Evolutionary conservation across 495 filamentous ascomycete species (phyloP).

Genomic region (Lophiostoma macrostomum): DNA sequence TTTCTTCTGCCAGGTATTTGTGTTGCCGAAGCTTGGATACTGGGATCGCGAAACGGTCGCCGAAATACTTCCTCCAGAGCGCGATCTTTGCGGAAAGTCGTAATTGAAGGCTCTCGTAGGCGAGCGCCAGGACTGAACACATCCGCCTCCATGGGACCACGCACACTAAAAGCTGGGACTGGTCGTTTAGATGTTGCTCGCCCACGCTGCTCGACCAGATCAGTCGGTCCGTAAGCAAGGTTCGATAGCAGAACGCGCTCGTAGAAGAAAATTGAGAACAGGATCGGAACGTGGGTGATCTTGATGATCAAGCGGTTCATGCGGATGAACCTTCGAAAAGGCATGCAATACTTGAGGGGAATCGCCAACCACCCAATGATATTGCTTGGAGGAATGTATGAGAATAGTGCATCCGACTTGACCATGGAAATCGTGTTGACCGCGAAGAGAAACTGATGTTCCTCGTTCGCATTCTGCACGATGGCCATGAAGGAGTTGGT

Average conservation of each 20-base stretch:
- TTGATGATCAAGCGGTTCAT: constrained; percentile 87
- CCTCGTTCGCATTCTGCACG: constrained; percentile 85
- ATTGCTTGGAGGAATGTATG: constrained; percentile 85
- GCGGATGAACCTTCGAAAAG: constrained; percentile 73
- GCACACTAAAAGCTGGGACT: constrained; percentile 37
- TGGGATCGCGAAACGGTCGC: constrained; percentile 51
- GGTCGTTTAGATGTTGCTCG: constrained; percentile 31
- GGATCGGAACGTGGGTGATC: constrained; percentile 78
- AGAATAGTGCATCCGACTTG: constrained; percentile 90
- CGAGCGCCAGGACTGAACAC: constrained; percentile 66
- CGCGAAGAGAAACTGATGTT: constrained; percentile 91
- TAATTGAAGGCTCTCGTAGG: constrained; percentile 75
- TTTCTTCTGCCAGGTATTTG: constrained; percentile 54
- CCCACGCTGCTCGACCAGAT: constrained; percentile 57
- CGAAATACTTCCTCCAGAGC: constrained; percentile 93
- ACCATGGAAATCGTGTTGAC: constrained; percentile 96
- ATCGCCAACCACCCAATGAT: constrained; percentile 82
- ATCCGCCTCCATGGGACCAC: constrained; percentile 46
- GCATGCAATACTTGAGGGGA: constrained; percentile 72
- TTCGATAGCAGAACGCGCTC: constrained; percentile 71
- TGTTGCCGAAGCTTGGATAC: constrained; percentile 47
- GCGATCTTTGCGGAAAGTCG: constrained; percentile 81
- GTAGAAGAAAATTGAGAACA: constrained; percentile 82
- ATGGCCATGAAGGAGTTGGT: constrained; percentile 94
- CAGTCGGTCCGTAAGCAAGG: constrained; percentile 69